Evolutionary conservation across 2,329 filamentous ascomycete genomes (phyloP).

Genomic region (Rachicladosporium sp.): DNA sequence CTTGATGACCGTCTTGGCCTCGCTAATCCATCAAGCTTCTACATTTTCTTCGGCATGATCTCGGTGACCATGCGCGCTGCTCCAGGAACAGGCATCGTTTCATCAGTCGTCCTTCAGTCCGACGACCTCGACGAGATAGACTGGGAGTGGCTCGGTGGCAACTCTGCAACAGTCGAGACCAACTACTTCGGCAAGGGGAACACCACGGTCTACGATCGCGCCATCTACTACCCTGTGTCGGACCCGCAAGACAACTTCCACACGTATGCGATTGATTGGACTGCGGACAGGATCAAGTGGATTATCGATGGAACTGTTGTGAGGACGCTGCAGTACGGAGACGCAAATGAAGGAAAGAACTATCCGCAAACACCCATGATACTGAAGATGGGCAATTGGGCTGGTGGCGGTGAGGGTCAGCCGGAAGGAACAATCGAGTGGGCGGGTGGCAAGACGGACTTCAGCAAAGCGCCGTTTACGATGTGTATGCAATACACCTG

Average conservation of each 20-base stretch:
- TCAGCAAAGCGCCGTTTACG: slow-evolving; percentile 35
- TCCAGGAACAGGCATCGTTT: slow-evolving; percentile 56
- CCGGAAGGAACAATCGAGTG: slow-evolving; percentile 51
- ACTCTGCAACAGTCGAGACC: slow-evolving; percentile 49
- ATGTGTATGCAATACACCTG: slow-evolving; percentile 24
- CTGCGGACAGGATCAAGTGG: slow-evolving; percentile 52
- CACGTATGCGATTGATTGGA: slow-evolving; percentile 66
- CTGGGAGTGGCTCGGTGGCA: slow-evolving; percentile 65
- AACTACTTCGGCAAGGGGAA: slow-evolving; percentile 70
- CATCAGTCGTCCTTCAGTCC: slow-evolving; percentile 68
- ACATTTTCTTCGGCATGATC: slow-evolving; percentile 55
- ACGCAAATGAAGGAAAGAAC: slow-evolving; percentile 52
- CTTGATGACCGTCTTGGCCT: no score
- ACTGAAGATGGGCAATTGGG: slow-evolving; percentile 42
- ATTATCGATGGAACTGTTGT: slow-evolving; percentile 56
- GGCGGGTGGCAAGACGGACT: slow-evolving; percentile 49
- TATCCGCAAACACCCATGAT: slow-evolving; percentile 71
- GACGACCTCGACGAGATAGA: slow-evolving; percentile 79
- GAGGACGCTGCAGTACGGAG: slow-evolving; percentile 53
- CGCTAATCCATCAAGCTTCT: slow-evolving; percentile 44
- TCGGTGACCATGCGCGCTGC: slow-evolving; percentile 37
- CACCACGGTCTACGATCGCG: slow-evolving; percentile 58
- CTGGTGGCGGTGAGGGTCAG: slow-evolving; percentile 34
- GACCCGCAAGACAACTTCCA: slow-evolving; percentile 49
- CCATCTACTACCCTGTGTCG: slow-evolving; percentile 46